phyloP scores from a whole-genome alignment of 2,329 filamentous ascomycete genomes.

The Dactylella cylindrospora region DNA sequence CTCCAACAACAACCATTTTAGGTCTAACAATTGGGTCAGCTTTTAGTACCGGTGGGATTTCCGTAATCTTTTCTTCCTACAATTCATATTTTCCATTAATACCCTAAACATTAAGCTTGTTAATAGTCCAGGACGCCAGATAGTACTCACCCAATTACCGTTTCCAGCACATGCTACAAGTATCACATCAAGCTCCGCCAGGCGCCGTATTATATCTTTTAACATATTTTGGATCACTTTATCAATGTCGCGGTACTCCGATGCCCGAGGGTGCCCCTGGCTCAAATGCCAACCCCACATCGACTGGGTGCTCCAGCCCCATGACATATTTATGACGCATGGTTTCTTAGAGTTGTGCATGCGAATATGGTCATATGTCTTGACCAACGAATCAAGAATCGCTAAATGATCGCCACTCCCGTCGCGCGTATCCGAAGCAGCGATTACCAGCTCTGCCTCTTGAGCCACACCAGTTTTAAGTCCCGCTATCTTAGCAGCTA shows the following conservation, averaged over 20 bases:
- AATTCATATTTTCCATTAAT: too few relatives aligned
- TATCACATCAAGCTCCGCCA: slow-evolving; percentile 3
- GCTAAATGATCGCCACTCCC: background rate
- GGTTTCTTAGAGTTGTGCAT: background rate
- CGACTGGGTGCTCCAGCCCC: background rate
- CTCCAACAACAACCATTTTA: too few relatives aligned
- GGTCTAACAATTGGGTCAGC: too few relatives aligned
- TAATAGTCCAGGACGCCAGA: too few relatives aligned
- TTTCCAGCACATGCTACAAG: slow-evolving; percentile 5
- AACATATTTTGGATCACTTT: background rate
- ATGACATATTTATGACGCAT: slow-evolving; percentile 12
- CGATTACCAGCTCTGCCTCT: background rate
- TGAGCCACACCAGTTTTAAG: slow-evolving; percentile 1
- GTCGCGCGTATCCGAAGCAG: background rate
- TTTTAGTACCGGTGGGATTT: too few relatives aligned
- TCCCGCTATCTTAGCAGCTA: slow-evolving; percentile 4
- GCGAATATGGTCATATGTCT: slow-evolving; percentile 10
- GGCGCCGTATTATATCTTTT: background rate
- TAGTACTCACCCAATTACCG: too few relatives aligned
- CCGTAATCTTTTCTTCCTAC: too few relatives aligned
- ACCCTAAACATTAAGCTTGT: too few relatives aligned
- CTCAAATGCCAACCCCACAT: too few relatives aligned
- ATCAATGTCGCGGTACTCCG: too few relatives aligned
- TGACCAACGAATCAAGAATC: background rate
- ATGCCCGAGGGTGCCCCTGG: too few relatives aligned